A percentile compares a stretch with the other conserved stretches of the same genome.
phyloP scores from a whole-genome alignment of 805 yeast species.

The Candida pseudofarinosa region DNA sequence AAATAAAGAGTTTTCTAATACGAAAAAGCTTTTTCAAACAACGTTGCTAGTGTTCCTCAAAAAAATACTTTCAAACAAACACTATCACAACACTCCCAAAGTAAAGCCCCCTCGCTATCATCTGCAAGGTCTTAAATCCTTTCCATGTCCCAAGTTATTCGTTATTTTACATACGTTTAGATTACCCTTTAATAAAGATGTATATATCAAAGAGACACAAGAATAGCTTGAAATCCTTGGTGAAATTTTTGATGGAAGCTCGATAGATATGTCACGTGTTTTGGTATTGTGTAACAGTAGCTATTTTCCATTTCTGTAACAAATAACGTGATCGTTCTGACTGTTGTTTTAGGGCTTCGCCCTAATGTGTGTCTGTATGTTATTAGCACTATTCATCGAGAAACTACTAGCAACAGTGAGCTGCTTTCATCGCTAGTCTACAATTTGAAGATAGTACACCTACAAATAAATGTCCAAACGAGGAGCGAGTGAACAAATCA shows the following conservation, averaged over 20 bases:
- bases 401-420: not conserved
- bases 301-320: not conserved
- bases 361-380: not conserved
- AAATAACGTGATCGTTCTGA: not conserved
- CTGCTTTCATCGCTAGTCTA: not conserved
- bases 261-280: not conserved
- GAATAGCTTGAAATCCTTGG: not conserved
- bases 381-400: not conserved
- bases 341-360: not conserved
- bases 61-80: not conserved
- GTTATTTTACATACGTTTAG: not conserved
- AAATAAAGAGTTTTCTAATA: not conserved
- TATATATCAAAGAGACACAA: not conserved
- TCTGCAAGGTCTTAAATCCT: not conserved
- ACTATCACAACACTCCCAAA: not conserved
- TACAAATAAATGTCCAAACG: conserved; percentile 57
- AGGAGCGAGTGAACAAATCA: conserved; percentile 60
- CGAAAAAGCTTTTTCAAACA: not conserved
- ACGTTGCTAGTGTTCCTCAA: not conserved
- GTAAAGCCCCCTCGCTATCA: not conserved
- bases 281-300: not conserved
- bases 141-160: not conserved
- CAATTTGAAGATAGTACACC: not conserved
- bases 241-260: not conserved
- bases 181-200: not conserved